Conservation (phyloP, 2,329 filamentous ascomycete genomes). For the Leptographium wingfieldii region DNA sequence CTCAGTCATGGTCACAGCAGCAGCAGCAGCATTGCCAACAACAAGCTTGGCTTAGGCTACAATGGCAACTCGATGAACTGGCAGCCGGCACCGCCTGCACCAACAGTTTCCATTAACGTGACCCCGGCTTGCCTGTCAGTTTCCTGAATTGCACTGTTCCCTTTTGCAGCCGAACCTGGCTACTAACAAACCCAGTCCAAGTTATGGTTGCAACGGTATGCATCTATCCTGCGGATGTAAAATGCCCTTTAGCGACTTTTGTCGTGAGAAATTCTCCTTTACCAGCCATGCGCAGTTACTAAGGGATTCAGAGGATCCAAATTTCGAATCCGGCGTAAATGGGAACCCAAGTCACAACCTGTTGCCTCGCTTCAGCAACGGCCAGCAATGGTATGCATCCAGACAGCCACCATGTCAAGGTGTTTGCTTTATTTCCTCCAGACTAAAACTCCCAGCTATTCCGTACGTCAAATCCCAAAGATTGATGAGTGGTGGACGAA, state of each 20-base stretch:
- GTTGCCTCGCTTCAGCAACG: not conserved
- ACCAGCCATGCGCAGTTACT: not conserved
- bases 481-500: constrained; percentile 1
- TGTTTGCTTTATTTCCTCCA: not conserved
- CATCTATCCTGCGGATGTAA: not conserved
- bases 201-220: not conserved
- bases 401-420: not conserved
- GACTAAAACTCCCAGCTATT: not conserved
- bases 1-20: not conserved
- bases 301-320: not conserved
- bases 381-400: not conserved
- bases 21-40: not conserved
- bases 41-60: not conserved
- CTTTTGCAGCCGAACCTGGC: not conserved
- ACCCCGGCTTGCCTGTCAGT: not conserved
- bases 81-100: not conserved
- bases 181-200: not conserved
- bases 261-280: not conserved
- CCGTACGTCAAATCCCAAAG: not conserved
- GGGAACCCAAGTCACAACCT: not conserved
- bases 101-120: not conserved
- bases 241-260: not conserved
- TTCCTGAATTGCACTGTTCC: not conserved
- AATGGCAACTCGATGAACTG: not conserved
- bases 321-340: not conserved